Evolutionary conservation across 768 basidiomycete genomes (phyloP), one percentile per base, ranked within the genome.

Genomic region (Ramaria sp.): DNA sequence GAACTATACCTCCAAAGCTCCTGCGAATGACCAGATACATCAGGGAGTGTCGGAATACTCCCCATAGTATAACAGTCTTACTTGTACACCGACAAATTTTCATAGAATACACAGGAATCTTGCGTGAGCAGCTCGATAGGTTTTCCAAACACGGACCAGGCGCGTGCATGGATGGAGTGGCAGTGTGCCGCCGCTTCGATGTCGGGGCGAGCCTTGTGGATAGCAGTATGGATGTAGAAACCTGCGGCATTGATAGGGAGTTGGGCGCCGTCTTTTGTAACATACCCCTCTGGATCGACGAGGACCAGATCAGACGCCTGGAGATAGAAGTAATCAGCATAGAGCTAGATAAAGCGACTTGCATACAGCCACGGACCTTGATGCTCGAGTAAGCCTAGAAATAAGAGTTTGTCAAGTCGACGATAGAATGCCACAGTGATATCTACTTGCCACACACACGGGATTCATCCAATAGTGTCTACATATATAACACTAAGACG

Each of bases 391-490:
- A 53, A 31, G 33, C 30, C 52, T 53, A 34, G 22, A 19, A 51
- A 37, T 13, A 30, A 53, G 27, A 37, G 9, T 4, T 37, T 37
- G 34, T 37, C 34, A 37, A 37, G 13, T 13, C 34, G 34, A 37
- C 13, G 34, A 13, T 37, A 13, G 9, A 10, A 13, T 37, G 34
- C 34, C 13, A 37, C 2, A 7, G 13, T 9, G 13, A 37, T 20
- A 43, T 52, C 4, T 37, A 34, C 53, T 27, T 45, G 42, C 41
- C 15, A 54, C 38, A 54, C 39, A n/a, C 12, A 54, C 19, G 13
- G 53, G 53, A 31, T 54, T 54, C 53, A 54, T 54, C 41, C 53
- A 54, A 20, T 54, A 54, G 38, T 54, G 22, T 33, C 53, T 54
- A 6, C 19, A 13, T 39, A 54, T 24, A 43, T 22, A 38, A 2